Evolutionary conservation across 2,329 filamentous ascomycete genomes (phyloP), one percentile per base, ranked within the genome.

Genomic region (Clonostachys solani): DNA sequence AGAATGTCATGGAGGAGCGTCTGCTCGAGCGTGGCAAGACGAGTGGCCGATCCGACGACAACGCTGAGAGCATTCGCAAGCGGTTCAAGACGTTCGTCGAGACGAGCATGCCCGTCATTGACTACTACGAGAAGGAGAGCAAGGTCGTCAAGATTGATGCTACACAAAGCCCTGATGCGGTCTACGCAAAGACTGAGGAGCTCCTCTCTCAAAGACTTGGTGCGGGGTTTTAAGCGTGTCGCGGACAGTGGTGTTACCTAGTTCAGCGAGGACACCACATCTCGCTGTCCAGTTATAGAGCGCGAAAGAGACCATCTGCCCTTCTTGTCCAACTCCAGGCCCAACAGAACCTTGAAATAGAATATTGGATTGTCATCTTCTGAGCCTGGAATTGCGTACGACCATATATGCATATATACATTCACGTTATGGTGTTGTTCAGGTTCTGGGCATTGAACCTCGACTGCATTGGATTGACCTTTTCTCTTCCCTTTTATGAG

Each of bases 51-150:
- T 75, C 86, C 44, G 94, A 99, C 68, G 94, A 99, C 72, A 99
- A 99, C 65, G 86, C 84, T 47, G 94, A 96, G 71, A 91, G 85
- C 61, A 99, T 97, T 67, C 86, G 88, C 74, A 99, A 99, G 84
- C 82, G 94, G 48, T 99, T 99, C 78, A 84, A 83, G 63, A 92
- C 87, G 5, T 99, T 97, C 63, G 75, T 95, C 58, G 91, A 97
- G 70, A 96, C 91, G 3, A 96, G 90, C 71, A 96, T 97, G 92
- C 94, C 94, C 23, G 94, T 97, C 42, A 90, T 99, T 47, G 80
- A 95, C 57, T 82, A 89, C 64, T 97, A 87, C 66, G 84, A 86
- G 61, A 75, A 76, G 59, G 75, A 92, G 69, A 83, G 81, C 58
- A 84, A 85, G 63, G 90, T 97, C 15, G 81, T 95, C 64, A 88